These are phyloP conservation scores for Aspergillus conjunctus DNA, from an alignment of 495 filamentous ascomycete species.

Conservation along the genomic window DNA sequence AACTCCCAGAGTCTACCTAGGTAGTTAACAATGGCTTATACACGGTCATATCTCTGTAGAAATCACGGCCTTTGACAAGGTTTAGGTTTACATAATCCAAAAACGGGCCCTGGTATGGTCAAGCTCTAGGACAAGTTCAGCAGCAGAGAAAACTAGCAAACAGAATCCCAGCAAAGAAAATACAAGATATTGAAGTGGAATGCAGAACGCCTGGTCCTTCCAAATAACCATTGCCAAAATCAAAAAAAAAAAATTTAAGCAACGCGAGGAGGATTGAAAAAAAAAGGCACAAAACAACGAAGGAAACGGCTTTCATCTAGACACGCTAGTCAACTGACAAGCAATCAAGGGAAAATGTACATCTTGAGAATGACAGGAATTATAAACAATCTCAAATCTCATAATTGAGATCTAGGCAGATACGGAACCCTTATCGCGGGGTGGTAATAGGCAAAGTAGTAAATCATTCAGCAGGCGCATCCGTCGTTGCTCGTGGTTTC, in stretches of 20 bases:
- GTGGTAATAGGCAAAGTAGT: constrained; percentile 6
- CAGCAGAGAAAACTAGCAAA: constrained; percentile 6
- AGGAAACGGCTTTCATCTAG: constrained; percentile 29
- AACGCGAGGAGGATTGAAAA: background rate
- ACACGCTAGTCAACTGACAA: constrained; percentile 32
- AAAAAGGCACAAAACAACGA: constrained; percentile 9
- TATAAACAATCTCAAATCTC: constrained; percentile 44
- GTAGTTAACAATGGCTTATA: too few relatives aligned
- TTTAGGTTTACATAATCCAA: constrained; percentile 1
- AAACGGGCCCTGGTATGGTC: background rate
- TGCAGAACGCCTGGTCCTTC: constrained; percentile 5
- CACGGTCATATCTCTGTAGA: too few relatives aligned
- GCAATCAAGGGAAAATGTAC: constrained; percentile 42
- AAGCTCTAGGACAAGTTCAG: background rate
- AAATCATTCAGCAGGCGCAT: constrained; percentile 68
- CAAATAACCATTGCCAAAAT: constrained; percentile 5
- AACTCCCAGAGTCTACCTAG: too few relatives aligned
- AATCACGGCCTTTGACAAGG: too few relatives aligned
- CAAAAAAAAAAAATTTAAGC: background rate
- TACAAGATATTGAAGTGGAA: background rate
- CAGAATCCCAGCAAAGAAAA: background rate
- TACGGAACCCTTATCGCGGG: constrained; percentile 6
- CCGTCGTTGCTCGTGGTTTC: constrained; percentile 72
- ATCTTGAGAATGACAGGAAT: constrained; percentile 45
- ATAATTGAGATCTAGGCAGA: constrained; percentile 33